These are phyloP conservation scores for Escallonia herrerae DNA, from an alignment of 129 eudicot species.

Conservation along the genomic window DNA sequence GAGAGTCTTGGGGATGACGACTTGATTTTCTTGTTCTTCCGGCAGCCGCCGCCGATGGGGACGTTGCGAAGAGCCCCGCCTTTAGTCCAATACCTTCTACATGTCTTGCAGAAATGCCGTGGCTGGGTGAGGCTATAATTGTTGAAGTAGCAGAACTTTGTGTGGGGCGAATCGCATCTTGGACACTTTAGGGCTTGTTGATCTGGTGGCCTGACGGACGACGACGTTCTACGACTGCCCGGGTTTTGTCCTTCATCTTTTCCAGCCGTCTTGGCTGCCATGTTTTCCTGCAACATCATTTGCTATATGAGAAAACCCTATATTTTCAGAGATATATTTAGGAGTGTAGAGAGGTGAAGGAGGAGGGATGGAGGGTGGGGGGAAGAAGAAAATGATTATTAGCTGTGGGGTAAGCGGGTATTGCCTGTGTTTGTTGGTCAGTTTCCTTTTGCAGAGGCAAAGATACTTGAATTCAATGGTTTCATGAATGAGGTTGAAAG, in stretches of 20 bases:
- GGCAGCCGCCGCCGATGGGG: slow-evolving; percentile 82
- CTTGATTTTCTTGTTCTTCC: slow-evolving; percentile 61
- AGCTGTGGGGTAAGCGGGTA: background rate
- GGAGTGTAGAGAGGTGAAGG: too few relatives aligned
- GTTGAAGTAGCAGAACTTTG: slow-evolving; percentile 93
- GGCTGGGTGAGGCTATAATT: slow-evolving; percentile 90
- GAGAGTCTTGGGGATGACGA: slow-evolving; percentile 29
- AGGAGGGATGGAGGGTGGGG: background rate
- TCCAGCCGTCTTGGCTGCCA: slow-evolving; percentile 25
- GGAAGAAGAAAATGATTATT: slow-evolving; percentile 2
- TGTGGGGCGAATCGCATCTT: slow-evolving; percentile 79
- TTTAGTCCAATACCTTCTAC: slow-evolving; percentile 82
- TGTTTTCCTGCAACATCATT: slow-evolving; percentile 39
- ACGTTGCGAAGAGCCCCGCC: slow-evolving; percentile 83
- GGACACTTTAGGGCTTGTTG: slow-evolving; percentile 56
- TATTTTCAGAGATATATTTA: slow-evolving; percentile 1
- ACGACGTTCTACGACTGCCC: slow-evolving; percentile 20
- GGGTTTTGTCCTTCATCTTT: slow-evolving; percentile 32
- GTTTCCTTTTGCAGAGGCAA: slow-evolving; percentile 52
- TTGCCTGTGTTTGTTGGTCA: slow-evolving; percentile 10
- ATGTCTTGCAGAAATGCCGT: slow-evolving; percentile 82
- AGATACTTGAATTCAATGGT: slow-evolving; percentile 45
- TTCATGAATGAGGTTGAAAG: slow-evolving; percentile 59
- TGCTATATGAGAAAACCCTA: slow-evolving; percentile 19
- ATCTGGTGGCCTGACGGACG: slow-evolving; percentile 32